Conservation (phyloP, 306 rosid genomes). For the Canavalia gladiata region DNA sequence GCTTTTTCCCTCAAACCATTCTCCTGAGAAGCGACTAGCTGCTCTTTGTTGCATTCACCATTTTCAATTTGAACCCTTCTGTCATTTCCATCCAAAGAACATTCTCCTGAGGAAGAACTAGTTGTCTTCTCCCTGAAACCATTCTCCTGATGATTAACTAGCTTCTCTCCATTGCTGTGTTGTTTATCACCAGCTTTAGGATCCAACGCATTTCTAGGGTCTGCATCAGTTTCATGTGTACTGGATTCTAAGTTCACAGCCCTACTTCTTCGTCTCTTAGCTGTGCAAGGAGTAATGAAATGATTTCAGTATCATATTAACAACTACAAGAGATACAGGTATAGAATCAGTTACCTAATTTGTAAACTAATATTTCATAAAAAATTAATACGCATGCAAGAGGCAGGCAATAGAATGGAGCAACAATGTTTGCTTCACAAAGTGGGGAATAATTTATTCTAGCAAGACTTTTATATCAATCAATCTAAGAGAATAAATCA, state of each 20-base stretch:
- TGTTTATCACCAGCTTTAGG: slow-evolving; percentile 53
- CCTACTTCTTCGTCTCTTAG: slow-evolving; percentile 58
- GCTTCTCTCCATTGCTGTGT: slow-evolving; percentile 38
- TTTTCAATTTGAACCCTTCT: slow-evolving; percentile 3
- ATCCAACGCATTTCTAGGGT: slow-evolving; percentile 46
- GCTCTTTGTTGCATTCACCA: slow-evolving; percentile 28
- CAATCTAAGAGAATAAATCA: slow-evolving; percentile 10
- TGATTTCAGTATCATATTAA: slow-evolving; percentile 37
- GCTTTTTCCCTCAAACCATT: slow-evolving; percentile 16
- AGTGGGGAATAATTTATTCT: not conserved
- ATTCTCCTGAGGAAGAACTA: slow-evolving; percentile 38
- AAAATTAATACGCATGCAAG: not conserved
- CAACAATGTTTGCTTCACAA: slow-evolving; percentile 13
- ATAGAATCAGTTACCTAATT: slow-evolving; percentile 36
- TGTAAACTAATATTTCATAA: not conserved
- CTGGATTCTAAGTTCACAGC: slow-evolving; percentile 49
- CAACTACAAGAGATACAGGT: not conserved
- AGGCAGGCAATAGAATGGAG: slow-evolving; percentile 2
- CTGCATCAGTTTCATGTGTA: slow-evolving; percentile 49
- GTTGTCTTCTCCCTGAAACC: slow-evolving; percentile 12
- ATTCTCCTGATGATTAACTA: slow-evolving; percentile 41
- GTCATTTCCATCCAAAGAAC: slow-evolving; percentile 36
- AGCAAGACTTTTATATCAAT: not conserved
- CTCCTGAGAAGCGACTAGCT: slow-evolving; percentile 28
- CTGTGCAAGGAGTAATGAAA: slow-evolving; percentile 59